A percentile compares a stretch with the other conserved stretches of the same genome.
Evolutionary conservation across 2,329 filamentous ascomycete species (phyloP).

Genomic region (Fusarium globosum): DNA sequence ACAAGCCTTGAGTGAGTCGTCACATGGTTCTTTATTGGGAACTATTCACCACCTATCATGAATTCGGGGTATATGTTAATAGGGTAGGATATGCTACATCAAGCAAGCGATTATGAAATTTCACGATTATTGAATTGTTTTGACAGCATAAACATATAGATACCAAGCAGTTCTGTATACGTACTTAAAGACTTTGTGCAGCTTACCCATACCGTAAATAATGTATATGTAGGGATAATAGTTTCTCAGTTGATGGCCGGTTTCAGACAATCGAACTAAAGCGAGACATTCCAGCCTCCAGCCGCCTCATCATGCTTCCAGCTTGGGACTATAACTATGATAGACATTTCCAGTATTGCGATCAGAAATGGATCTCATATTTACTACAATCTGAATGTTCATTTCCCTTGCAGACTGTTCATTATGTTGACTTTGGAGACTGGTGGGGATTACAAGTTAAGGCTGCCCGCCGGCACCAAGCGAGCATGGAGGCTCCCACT

Average conservation of each 20-base stretch:
- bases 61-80: slow-evolving; percentile 18
- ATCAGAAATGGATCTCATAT: neutral
- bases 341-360: neutral
- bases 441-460: slow-evolving; percentile 33
- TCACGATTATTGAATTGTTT: slow-evolving; percentile 10
- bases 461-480: slow-evolving; percentile 25
- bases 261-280: slow-evolving; percentile 36
- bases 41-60: slow-evolving; percentile 2
- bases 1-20: slow-evolving; percentile 8
- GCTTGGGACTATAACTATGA: neutral
- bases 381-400: neutral
- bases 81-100: slow-evolving; percentile 8
- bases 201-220: neutral
- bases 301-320: slow-evolving; percentile 12
- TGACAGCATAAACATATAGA: neutral
- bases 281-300: slow-evolving; percentile 38
- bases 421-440: slow-evolving; percentile 24
- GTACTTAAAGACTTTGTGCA: neutral
- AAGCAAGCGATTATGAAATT: slow-evolving; percentile 13
- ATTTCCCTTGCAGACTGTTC: neutral
- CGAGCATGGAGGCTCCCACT: slow-evolving; percentile 35
- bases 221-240: neutral
- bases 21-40: neutral
- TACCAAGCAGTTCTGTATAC: neutral
- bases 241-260: slow-evolving; percentile 30